Evolutionary conservation across 345 rosid genomes (phyloP), one percentile per base, ranked within the genome.

Genomic region (Dipteronia dyeriana): DNA sequence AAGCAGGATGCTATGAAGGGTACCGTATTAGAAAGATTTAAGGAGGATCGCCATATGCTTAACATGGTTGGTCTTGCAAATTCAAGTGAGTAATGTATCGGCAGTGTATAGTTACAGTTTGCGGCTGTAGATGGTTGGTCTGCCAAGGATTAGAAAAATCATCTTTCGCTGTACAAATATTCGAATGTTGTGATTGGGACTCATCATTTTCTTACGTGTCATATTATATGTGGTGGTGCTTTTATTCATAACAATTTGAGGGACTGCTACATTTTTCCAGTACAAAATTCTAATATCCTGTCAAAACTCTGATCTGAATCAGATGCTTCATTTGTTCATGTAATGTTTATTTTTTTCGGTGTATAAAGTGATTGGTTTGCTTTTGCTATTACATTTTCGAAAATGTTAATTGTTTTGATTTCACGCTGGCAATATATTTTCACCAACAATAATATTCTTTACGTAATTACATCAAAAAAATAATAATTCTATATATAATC

Each of bases 31-130:
- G 97, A 95, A 19, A 89, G 98, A 76, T 93, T 91, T 66, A 93
- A 91, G 80, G 98, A 95, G 83, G 97, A 95, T 41, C 91, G 91
- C 56, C 82, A 93, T 82, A 90, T 95, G 98, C 95, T 95, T 65
- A 87, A 93, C 76, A 86, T 95, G 84, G 94, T 95, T 7, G 98
- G 97, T 38, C 82, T 93, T 53, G 97, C 97, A 8, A 90, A 90
- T 81, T 88, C 97, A 0, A 91, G 91, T 16, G 87, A 87, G 68
- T 93, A 61, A 86, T 67, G 16, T 17, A 60, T 17, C 31, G 10
- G 5, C 56, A 2, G 25, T 14, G 23, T 61, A 45, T n/a, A n/a
- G 25, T 25, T 51, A 17, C 20, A 20, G 39, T 0, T 60, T 19
- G 16, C 3, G 2, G 3, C 39, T 41, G 17, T 39, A 5, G 19